Conservation (phyloP, 2,329 filamentous ascomycete species). For the Xylaria arbuscula region DNA sequence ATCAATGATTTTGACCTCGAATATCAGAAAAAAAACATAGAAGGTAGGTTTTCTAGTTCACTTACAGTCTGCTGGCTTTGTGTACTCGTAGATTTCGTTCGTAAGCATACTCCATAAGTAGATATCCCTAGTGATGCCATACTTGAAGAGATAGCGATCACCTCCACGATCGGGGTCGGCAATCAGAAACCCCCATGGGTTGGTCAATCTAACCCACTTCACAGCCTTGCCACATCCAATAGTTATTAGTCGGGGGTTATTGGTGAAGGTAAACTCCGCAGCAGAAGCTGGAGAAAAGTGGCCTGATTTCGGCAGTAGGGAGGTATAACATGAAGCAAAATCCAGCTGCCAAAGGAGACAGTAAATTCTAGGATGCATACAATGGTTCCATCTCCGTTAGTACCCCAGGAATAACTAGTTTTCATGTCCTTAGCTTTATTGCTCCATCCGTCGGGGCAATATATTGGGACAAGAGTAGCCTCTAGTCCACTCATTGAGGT, state of each 20-base stretch:
- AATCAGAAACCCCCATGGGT: not conserved
- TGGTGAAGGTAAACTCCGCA: no score
- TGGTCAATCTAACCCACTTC: not conserved
- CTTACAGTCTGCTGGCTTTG: no score
- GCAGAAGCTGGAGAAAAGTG: no score
- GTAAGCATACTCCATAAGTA: no score
- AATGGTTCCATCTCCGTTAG: slow-evolving; percentile 4
- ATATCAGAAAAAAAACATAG: no score
- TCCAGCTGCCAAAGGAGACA: not conserved
- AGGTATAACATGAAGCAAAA: no score
- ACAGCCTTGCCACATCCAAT: not conserved
- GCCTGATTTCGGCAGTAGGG: no score
- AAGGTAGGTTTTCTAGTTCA: no score
- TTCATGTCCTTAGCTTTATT: slow-evolving; percentile 12
- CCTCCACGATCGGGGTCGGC: slow-evolving; percentile 37
- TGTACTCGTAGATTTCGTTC: no score
- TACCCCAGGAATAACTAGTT: slow-evolving; percentile 2
- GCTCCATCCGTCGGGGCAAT: slow-evolving; percentile 8
- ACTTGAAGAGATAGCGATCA: slow-evolving; percentile 55
- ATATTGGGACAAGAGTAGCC: not conserved
- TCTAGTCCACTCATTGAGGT: not conserved
- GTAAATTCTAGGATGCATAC: slow-evolving; percentile 8
- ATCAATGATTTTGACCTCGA: no score
- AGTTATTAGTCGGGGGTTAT: no score
- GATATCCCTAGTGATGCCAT: no score